Percentiles rank a stretch among this genome's conserved stretches.
Conservation (phyloP, 2,329 filamentous ascomycete genomes). For the Ophiostoma ips region DNA sequence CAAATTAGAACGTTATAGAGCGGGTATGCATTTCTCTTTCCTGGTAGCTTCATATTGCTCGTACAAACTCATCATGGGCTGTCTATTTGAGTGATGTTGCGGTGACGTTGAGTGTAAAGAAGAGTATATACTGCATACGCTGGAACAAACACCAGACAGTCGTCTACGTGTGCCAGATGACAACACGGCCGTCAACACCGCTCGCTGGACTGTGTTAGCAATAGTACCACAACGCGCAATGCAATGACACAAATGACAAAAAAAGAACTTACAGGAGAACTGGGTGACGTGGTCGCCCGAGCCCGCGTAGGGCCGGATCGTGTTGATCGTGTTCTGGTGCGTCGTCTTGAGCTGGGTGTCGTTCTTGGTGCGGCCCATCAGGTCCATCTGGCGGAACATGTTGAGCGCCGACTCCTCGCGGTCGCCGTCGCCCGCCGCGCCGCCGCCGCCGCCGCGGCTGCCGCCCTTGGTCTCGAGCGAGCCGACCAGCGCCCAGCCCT, state of each 20-base stretch:
- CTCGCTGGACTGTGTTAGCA: slow-evolving; percentile 39
- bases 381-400: slow-evolving; percentile 98
- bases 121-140: background rate
- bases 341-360: slow-evolving; percentile 91
- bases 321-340: slow-evolving; percentile 93
- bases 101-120: background rate
- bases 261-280: slow-evolving; percentile 69
- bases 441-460: slow-evolving; percentile 36
- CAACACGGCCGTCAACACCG: slow-evolving; percentile 69
- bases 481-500: slow-evolving; percentile 73
- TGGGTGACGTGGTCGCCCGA: slow-evolving; percentile 52
- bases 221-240: slow-evolving; percentile 5
- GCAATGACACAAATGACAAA: too few relatives aligned
- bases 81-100: background rate
- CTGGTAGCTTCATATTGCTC: background rate
- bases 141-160: too few relatives aligned
- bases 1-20: background rate
- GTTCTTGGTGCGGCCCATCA: slow-evolving; percentile 83
- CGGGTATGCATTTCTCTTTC: background rate
- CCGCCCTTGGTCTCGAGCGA: slow-evolving; percentile 63
- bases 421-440: slow-evolving; percentile 33
- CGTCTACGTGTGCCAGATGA: slow-evolving; percentile 56
- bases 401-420: slow-evolving; percentile 89
- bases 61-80: too few relatives aligned
- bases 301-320: slow-evolving; percentile 61